A percentile compares a stretch with the other conserved stretches of the same genome.
These are phyloP conservation scores for Neurospora hispaniola DNA, from an alignment of 495 filamentous ascomycete genomes.

Conservation along the genomic window DNA sequence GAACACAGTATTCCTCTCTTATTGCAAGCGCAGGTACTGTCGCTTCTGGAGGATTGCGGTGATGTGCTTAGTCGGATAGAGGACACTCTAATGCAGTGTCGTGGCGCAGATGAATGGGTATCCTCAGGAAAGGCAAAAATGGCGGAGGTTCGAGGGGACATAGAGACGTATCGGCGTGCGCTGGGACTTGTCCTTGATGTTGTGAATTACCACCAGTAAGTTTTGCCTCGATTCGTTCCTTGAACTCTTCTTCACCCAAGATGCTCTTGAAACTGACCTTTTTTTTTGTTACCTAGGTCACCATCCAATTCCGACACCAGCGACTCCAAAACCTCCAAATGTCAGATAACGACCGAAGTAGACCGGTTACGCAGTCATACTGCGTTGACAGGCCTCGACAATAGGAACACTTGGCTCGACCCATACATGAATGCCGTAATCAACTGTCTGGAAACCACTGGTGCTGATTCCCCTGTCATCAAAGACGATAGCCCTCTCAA, in stretches of 20 bases:
- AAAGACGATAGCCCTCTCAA: neutral
- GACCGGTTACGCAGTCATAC: constrained; percentile 1
- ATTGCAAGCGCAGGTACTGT: constrained; percentile 12
- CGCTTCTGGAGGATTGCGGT: constrained; percentile 13
- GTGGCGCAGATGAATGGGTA: constrained; percentile 11
- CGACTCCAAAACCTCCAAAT: neutral
- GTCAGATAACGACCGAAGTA: constrained; percentile 7
- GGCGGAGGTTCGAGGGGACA: constrained; percentile 2
- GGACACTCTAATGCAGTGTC: constrained; percentile 8
- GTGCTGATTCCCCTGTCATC: neutral
- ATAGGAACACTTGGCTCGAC: constrained; percentile 1
- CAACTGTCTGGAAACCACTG: neutral
- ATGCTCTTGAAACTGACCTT: neutral
- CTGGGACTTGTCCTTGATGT: constrained; percentile 16
- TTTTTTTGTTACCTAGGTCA: neutral
- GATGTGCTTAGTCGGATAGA: constrained; percentile 12
- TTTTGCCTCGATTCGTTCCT: neutral
- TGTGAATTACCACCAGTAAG: constrained; percentile 9
- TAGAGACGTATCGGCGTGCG: constrained; percentile 11
- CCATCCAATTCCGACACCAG: neutral
- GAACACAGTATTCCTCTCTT: constrained; percentile 12
- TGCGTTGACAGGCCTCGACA: neutral
- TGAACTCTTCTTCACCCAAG: neutral
- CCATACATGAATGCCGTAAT: constrained; percentile 11
- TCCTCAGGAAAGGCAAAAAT: constrained; percentile 7